These are phyloP conservation scores for Calonectria fujianensis DNA, from an alignment of 2,329 filamentous ascomycete species.

Conservation along the genomic window DNA sequence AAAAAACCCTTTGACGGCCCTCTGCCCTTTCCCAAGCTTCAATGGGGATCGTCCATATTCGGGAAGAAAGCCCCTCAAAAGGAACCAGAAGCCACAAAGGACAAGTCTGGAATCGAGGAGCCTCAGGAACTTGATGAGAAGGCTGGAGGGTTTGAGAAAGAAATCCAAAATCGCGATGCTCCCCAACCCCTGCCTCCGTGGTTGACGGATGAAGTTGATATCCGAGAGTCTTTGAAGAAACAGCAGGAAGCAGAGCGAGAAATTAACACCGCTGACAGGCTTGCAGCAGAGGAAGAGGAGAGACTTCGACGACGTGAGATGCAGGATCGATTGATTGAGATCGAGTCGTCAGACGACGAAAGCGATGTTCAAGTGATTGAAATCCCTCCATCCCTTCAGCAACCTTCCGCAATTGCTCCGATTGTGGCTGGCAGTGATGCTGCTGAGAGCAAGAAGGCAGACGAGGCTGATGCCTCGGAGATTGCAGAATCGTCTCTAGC, in stretches of 20 bases:
- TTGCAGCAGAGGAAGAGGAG: slow-evolving; percentile 74
- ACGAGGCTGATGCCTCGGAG: not conserved
- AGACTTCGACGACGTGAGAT: slow-evolving; percentile 65
- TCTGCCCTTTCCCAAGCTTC: slow-evolving; percentile 91
- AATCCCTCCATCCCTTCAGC: slow-evolving; percentile 61
- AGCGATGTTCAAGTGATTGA: slow-evolving; percentile 76
- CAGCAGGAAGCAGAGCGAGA: slow-evolving; percentile 74
- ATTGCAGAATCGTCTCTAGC: not conserved
- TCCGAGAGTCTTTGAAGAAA: slow-evolving; percentile 77
- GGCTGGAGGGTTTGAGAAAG: slow-evolving; percentile 80
- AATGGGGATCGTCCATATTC: slow-evolving; percentile 79
- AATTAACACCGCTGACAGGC: slow-evolving; percentile 79
- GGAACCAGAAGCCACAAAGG: slow-evolving; percentile 48
- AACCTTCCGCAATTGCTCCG: slow-evolving; percentile 18
- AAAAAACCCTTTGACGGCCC: slow-evolving; percentile 84
- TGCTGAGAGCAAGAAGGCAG: slow-evolving; percentile 9
- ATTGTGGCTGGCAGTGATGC: slow-evolving; percentile 40
- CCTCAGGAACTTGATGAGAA: slow-evolving; percentile 61
- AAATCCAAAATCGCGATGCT: slow-evolving; percentile 63
- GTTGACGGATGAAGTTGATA: slow-evolving; percentile 80
- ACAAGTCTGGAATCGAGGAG: slow-evolving; percentile 54
- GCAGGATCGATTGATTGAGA: slow-evolving; percentile 74
- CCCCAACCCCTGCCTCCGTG: slow-evolving; percentile 84
- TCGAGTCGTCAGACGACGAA: slow-evolving; percentile 76
- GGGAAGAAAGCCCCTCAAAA: slow-evolving; percentile 61